Base-by-base conservation (phyloP, 805 yeast genomes). In the Metschnikowia corniflorae region DNA sequence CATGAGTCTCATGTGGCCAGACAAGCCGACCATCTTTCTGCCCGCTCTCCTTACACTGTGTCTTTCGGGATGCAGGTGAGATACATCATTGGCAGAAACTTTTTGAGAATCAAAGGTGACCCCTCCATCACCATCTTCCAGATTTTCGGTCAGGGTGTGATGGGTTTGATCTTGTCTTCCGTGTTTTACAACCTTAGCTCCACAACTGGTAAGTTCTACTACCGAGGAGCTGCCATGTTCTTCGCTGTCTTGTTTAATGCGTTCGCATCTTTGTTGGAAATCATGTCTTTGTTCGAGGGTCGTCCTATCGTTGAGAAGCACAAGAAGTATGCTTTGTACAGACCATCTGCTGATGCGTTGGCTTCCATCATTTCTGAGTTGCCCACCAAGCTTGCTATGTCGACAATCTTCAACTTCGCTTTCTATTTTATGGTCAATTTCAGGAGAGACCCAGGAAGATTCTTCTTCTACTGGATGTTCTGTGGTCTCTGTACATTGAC, bases 241-340 rank as follows among this genome's bases (percentile, higher is more conserved):
- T 78, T 76, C 53, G 73, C 80, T 25, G 67, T 78, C 32, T 62
- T 80, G 37, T 79, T 72, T 47, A 80, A 77, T 54, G 80, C 82
- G 8, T 73, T 80, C 58, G 60, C 77, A 20, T 68, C 83, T 4
- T 63, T 79, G 47, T 73, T 79, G 45, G 85, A 80, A 53, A 73
- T 80, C 40, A 68, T 80, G 50, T 57, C 73, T 7, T 61, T 79
- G 38, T 80, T 77, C 49, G 75, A 75, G 41, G 74, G 73, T 39
- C 75, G 83, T 61, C 77, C 82, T 19, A 77, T 85, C 44, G 71
- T 82, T 18, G 75, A 73, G 49, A 84, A 85, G 52, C 94, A 85
- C 54, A 78, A 80, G 51, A 71, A 73, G 32, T 85, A 80, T 49
- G 78, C 86, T 0, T 70, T 84, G 40, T 86, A 82, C 55, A 78